Evolutionary conservation across 768 basidiomycete genomes (phyloP), one percentile per base, ranked within the genome.

Genomic region (Mycena olivaceomarginata): DNA sequence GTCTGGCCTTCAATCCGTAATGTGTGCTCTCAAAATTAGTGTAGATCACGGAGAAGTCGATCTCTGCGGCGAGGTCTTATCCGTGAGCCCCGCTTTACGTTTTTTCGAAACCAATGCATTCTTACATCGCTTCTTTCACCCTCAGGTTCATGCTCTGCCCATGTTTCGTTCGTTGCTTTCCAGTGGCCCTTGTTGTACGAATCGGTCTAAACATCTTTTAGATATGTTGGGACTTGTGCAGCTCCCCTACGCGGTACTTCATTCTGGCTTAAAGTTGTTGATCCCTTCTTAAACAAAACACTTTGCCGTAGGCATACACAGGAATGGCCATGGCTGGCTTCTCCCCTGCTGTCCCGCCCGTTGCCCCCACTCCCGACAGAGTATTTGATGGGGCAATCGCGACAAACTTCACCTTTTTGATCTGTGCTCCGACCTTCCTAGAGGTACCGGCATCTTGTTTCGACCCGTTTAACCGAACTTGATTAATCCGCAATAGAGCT

Each of bases 361-460:
- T 69, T 22, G 41, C 80, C 48, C 75, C 83, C 15, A 83, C 77
- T 15, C 80, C 83, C 2, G 82, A 82, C n/a, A 57, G 80, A 4
- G 77, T 84, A 11, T 80, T 78, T 53, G 75, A 59, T 20, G 79
- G 80, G 31, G 79, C 81, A 15, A 25, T 80, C 5, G 63, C 70
- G 8, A 80, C 83, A 15, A 72, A 65, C 16, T 78, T 78, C 45
- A 79, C 65, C 10, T 63, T 83, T 5, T 67, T 82, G 56, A 81
- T 82, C 60, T 82, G 81, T 53, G 82, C 82, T n/a, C 82, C 83
- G 8, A 62, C 80, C 15, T 73, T 73, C 70, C 67, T 83, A 11
- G 84, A 84, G 78, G 84, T 83, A 48, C 1, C 25, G 25, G 25
- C 25, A 25, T 25, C 48, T 67, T 31, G 31, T 31, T 31, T 31